Percentiles rank a stretch among this genome's conserved stretches.
phyloP scores from a whole-genome alignment of 495 filamentous ascomycete species.

The Penicillium waksmanii region DNA sequence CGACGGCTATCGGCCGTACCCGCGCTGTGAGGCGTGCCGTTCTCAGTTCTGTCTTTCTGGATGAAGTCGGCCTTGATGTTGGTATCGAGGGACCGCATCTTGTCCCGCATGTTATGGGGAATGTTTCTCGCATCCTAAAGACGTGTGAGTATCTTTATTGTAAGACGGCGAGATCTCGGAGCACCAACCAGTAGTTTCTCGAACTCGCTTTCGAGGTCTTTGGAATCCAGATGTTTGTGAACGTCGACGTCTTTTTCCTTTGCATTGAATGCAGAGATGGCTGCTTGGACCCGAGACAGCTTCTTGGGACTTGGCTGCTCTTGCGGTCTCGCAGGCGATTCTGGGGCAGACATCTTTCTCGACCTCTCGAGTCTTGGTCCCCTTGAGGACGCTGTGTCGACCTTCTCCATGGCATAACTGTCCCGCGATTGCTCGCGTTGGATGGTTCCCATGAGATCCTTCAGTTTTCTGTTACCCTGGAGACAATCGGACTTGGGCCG shows the following conservation, averaged over 20 bases:
- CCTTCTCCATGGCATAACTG: conserved; percentile 9
- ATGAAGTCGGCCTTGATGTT: conserved; percentile 96
- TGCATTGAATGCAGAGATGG: conserved; percentile 63
- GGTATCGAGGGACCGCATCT: conserved; percentile 86
- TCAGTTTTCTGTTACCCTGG: conserved; percentile 39
- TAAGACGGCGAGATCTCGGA: neutral
- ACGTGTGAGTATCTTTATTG: conserved; percentile 40
- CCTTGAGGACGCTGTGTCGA: conserved; percentile 26
- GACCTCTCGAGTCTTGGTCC: conserved; percentile 21
- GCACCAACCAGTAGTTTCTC: conserved; percentile 51
- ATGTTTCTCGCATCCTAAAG: conserved; percentile 83
- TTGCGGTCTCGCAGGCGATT: conserved; percentile 18
- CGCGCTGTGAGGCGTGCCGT: conserved; percentile 40
- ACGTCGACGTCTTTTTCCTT: conserved; percentile 50
- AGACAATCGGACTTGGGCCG: conserved; percentile 61
- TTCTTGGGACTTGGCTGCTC: conserved; percentile 41
- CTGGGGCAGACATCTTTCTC: conserved; percentile 20
- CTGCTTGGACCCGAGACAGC: conserved; percentile 64
- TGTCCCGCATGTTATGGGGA: conserved; percentile 87
- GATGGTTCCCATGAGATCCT: conserved; percentile 36
- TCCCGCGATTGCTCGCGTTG: conserved; percentile 34
- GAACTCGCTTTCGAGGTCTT: conserved; percentile 54
- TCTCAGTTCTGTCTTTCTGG: conserved; percentile 78
- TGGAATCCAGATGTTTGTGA: conserved; percentile 45
- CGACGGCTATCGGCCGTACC: conserved; percentile 44